Evolutionary conservation across 371 early-diverging fungal genomes (phyloP), one percentile per base, ranked within the genome.

Genomic region (Rhizomucor miehei): DNA sequence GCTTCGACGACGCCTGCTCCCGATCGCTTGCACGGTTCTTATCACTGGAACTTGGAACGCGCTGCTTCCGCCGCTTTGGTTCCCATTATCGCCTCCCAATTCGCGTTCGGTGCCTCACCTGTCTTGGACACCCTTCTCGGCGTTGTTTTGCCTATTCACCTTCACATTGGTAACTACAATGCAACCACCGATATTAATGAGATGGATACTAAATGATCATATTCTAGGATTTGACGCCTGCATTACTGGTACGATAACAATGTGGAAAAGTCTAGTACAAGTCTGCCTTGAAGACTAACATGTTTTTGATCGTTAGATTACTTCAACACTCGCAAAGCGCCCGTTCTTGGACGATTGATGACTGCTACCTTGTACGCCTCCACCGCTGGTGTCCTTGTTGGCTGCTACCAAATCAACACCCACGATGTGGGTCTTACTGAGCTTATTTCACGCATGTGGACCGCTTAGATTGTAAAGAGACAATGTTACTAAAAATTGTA

Each of bases 401-500:
- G 94, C 23, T 88, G 87, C 66, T 98, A 90, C 79, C 75, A 86
- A 63, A 88, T 97, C 86, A 98, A 98, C 80, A 95, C 95, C 24
- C 82, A 91, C 48, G 97, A 98, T 60, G 81, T 97, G 53, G 97
- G 98, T 24, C 71, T 98, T 55, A 94, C 95, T 45, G 93, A 90
- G 68, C 80, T 92, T 60, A 74, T 92, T 56, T 74, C 80, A 70
- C 83, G 88, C 48, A 44, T 89, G 43, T 96, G 98, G 98, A 76
- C 76, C 52, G 90, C 88, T 59, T 86, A 82, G 67, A 60, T 48
- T 23, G 21, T 40, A 25, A 9, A 50, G 21, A n/a, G 12, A 40
- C 40, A 51, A 41, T 4, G 34, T 29, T 24, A 24, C 14, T 12
- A 35, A 20, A 44, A 44, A 52, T 43, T 19, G 17, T n/a, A 13